Percentiles rank a stretch among this genome's conserved stretches.
Conservation (phyloP, 495 filamentous ascomycete species). For the Xylaria telfairii region DNA sequence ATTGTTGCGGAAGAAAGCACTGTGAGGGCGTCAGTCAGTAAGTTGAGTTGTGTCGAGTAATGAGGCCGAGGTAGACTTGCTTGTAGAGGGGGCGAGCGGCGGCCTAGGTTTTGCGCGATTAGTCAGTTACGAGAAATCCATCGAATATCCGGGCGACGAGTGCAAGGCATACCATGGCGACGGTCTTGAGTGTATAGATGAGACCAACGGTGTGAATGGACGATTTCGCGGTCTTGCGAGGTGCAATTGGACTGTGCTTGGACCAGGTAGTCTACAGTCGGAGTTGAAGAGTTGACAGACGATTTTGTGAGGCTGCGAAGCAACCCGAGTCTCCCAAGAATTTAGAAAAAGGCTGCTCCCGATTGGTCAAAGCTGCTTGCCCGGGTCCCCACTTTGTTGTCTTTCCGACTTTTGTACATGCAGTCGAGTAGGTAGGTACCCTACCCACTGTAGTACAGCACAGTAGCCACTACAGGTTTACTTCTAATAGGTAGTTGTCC, state of each 20-base stretch:
- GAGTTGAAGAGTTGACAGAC: conserved; percentile 13
- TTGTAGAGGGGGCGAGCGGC: conserved; percentile 68
- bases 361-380: conserved; percentile 50
- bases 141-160: not conserved
- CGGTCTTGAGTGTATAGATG: conserved; percentile 32
- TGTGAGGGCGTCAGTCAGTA: conserved; percentile 45
- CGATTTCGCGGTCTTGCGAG: conserved; percentile 2
- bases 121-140: conserved; percentile 26
- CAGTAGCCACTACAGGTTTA: no score
- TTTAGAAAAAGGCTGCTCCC: conserved; percentile 34
- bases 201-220: not conserved
- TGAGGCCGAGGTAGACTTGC: conserved; percentile 61
- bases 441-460: no score
- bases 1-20: conserved; percentile 84
- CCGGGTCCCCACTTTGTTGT: not conserved
- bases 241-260: conserved; percentile 20
- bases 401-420: not conserved
- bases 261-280: conserved; percentile 1
- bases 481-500: no score
- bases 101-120: conserved; percentile 50
- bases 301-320: conserved; percentile 26
- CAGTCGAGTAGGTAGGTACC: not conserved
- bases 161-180: conserved; percentile 46
- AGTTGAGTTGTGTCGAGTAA: not conserved
- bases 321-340: conserved; percentile 28